Base-by-base conservation (phyloP, 495 filamentous ascomycete species). In the Zalerion maritima region DNA sequence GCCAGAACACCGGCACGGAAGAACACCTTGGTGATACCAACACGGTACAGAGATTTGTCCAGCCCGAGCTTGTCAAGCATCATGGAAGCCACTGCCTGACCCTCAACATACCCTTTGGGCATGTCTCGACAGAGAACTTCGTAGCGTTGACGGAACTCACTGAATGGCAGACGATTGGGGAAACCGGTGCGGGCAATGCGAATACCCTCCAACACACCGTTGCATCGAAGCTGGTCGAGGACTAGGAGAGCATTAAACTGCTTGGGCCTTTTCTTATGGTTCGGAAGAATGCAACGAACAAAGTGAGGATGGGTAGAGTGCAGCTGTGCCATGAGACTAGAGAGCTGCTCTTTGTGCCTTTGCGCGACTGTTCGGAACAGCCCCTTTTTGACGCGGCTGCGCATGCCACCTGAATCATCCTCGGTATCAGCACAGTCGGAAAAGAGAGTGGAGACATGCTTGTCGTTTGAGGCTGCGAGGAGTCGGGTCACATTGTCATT, bases 221-320 rank as follows among this genome's bases (percentile, higher is more conserved):
- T 99, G 52, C 91, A 99, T 18, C 91, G 73, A 4, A 99, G 62
- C 49, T 99, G 91, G 45, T 99, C 91, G 11, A 99, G 59, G 2
- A 99, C 91, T 4, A 96, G 64, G 2, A 81, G 73, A 1, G 81
- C 80, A 42, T 79, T 78, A 43, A 94, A 74, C 50, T 83, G 78
- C 55, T 94, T 96, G 2, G 91, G 82, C n/a, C 77, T 68, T 51
- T 99, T 99, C 56, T 87, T 92, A 62, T 99, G 89, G 45, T 99
- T 99, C 9, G 91, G 91, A 27, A 99, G 71, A 36, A 99, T 99
- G 45, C 91, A 99, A 14, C 91, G 76, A 2, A 96, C 91, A 46
- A 99, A 99, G 54, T 99, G 91, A 23, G 91, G 91, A 50, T 99
- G 91, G 3, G 91, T 99, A 0, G 78, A 85, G 45, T 96, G 75